These are phyloP conservation scores for Biscogniauxia marginata DNA, from an alignment of 2,329 filamentous ascomycete species.

Conservation along the genomic window DNA sequence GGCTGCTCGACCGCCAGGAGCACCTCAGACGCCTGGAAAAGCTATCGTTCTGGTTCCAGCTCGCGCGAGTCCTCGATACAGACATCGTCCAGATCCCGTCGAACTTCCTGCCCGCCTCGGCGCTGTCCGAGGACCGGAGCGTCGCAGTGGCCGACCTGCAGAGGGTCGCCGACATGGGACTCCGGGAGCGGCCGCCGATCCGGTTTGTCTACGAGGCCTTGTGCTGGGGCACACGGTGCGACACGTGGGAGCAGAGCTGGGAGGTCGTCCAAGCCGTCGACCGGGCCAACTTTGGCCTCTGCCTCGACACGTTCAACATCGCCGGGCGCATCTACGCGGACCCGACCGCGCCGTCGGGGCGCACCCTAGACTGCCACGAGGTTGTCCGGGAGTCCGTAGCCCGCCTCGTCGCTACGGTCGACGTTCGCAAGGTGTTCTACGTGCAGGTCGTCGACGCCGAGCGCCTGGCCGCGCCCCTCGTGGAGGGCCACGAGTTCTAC, in stretches of 20 bases:
- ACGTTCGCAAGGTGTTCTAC: constrained; percentile 68
- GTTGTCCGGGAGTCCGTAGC: constrained; percentile 54
- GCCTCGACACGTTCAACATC: constrained; percentile 78
- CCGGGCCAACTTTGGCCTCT: constrained; percentile 71
- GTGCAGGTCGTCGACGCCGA: constrained; percentile 77
- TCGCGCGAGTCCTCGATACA: constrained; percentile 63
- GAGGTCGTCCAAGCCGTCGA: constrained; percentile 64
- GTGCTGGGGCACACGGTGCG: constrained; percentile 67
- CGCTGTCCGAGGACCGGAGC: constrained; percentile 46
- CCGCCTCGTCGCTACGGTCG: constrained; percentile 52
- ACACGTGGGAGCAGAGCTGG: constrained; percentile 73
- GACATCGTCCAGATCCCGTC: constrained; percentile 74
- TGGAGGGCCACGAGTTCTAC: constrained; percentile 57
- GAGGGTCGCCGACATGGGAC: constrained; percentile 66
- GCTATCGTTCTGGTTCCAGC: constrained; percentile 66
- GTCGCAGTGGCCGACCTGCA: constrained; percentile 62
- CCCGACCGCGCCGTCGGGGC: constrained; percentile 53
- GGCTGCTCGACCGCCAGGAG: constrained; percentile 60
- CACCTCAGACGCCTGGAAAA: constrained; percentile 60
- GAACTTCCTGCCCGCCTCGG: constrained; percentile 57
- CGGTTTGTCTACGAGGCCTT: constrained; percentile 73
- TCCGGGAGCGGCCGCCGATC: constrained; percentile 53
- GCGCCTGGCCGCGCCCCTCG: constrained; percentile 55
- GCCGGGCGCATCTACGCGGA: constrained; percentile 70
- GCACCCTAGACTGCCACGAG: constrained; percentile 52